Percentiles rank a stretch among this genome's conserved stretches.
phyloP scores from a whole-genome alignment of 1,139 yeast genomes.

The Saccharomyces hybrid region DNA sequence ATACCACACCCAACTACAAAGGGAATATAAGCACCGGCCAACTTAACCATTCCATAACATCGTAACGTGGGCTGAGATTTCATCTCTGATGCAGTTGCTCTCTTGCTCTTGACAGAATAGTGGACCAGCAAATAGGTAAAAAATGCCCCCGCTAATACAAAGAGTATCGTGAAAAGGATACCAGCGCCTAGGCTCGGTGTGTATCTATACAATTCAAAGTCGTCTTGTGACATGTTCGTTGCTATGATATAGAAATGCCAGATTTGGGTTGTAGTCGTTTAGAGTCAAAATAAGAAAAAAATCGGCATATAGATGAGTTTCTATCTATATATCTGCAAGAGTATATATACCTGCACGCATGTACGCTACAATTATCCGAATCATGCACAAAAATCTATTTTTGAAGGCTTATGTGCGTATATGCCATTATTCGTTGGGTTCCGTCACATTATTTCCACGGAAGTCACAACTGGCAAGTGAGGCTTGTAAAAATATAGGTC shows the following conservation, averaged over 20 bases:
- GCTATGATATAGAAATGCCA: neutral
- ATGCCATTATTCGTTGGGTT: neutral
- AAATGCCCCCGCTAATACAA: neutral
- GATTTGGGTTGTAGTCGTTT: neutral
- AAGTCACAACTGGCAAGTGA: neutral
- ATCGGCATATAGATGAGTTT: too few relatives aligned
- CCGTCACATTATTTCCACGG: neutral
- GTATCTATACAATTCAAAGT: neutral
- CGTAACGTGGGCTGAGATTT: neutral
- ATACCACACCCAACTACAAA: constrained; percentile 27
- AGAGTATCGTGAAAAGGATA: neutral
- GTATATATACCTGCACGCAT: neutral
- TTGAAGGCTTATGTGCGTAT: neutral
- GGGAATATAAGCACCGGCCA: constrained; percentile 21
- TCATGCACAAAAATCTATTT: too few relatives aligned
- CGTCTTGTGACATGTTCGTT: neutral
- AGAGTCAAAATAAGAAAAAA: neutral
- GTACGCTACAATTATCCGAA: too few relatives aligned
- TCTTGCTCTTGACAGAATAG: neutral
- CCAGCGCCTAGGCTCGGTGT: neutral
- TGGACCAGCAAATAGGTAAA: neutral
- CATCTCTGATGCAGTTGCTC: neutral
- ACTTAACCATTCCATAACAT: neutral
- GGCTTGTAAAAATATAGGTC: neutral
- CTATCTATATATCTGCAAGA: neutral